Evolutionary conservation across 1,284 basidiomycete species (phyloP), one percentile per base, ranked within the genome.

Genomic region (Retiboletus flavoniger): DNA sequence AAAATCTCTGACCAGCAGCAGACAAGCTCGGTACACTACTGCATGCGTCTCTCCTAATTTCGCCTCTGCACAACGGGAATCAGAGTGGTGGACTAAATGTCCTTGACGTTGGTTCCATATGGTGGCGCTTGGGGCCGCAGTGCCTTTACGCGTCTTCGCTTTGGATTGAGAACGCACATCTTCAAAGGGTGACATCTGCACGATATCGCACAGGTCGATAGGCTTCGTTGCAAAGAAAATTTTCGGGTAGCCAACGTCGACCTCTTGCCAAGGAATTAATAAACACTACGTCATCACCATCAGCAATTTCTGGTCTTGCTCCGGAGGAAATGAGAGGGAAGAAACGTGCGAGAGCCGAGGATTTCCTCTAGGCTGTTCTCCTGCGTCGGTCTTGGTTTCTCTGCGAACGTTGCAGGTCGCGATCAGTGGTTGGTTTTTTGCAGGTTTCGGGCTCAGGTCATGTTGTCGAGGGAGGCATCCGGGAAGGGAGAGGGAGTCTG

Each of bases 271-370:
- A 77, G 63, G 71, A 72, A 28, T 58, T 71, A 32, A 69, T 69
- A 50, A 72, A 73, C 55, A 61, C 65, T 3, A 6, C 28, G 10
- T 49, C 59, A 53, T 60, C 48, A 41, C 39, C 60, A 13, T 63
- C 58, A 19, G 60, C 52, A 43, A 55, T 53, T 9, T 53, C 64
- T 52, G 63, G 71, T 43, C 51, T 67, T 50, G 58, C 50, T 11
- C 52, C 59, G 28, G 85, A 88, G 58, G 86, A 88, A 62, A 73
- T 80, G 54, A 78, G 86, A 57, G 88, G 88, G 48, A 89, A 85
- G 75, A 91, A 91, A 69, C 76, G 88, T 50, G 86, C 88, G 34
- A 75, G 88, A 60, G 89, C 88, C 13, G 88, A 91, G 72, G 89
- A 91, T 68, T 90, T 87, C 69, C 72, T 89, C 60, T 89, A 73